phyloP scores from a whole-genome alignment of 129 eudicot genomes.

The Artemisia argyi region DNA sequence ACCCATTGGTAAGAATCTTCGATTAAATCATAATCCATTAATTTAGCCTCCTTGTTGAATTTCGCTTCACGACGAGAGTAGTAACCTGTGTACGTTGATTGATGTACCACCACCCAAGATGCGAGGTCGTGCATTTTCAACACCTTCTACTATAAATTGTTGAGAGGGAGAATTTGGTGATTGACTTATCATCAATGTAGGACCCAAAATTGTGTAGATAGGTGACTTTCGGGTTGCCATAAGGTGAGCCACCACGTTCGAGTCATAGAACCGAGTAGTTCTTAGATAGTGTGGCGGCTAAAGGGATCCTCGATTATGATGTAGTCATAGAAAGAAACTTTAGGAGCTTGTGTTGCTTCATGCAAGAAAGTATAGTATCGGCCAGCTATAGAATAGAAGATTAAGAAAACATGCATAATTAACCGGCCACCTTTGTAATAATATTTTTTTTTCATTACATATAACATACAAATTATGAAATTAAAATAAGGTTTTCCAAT shows the following conservation, averaged over 20 bases:
- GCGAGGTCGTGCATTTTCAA: conserved; percentile 30
- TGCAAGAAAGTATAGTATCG: conserved; percentile 54
- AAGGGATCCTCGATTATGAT: conserved; percentile 43
- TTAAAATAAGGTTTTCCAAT: no score
- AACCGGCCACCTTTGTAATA: no score
- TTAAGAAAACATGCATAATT: no score
- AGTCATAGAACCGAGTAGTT: conserved; percentile 35
- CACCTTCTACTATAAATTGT: conserved; percentile 29
- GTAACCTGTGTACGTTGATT: conserved; percentile 85
- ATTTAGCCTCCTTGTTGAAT: conserved; percentile 6
- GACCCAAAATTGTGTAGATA: background rate
- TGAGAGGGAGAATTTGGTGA: conserved; percentile 36
- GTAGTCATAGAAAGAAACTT: conserved; percentile 52
- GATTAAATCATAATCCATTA: conserved; percentile 21
- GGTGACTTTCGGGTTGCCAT: conserved; percentile 25
- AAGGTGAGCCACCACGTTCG: conserved; percentile 41
- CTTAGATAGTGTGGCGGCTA: conserved; percentile 41
- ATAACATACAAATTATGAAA: no score
- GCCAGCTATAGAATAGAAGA: conserved; percentile 28
- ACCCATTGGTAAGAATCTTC: conserved; percentile 14
- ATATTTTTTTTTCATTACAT: no score
- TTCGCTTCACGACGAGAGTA: conserved; percentile 49
- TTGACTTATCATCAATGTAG: conserved; percentile 16
- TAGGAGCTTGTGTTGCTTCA: conserved; percentile 63
- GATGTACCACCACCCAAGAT: conserved; percentile 57